These are phyloP conservation scores for Verticillium longisporum DNA, from an alignment of 2,329 filamentous ascomycete genomes.

Conservation along the genomic window DNA sequence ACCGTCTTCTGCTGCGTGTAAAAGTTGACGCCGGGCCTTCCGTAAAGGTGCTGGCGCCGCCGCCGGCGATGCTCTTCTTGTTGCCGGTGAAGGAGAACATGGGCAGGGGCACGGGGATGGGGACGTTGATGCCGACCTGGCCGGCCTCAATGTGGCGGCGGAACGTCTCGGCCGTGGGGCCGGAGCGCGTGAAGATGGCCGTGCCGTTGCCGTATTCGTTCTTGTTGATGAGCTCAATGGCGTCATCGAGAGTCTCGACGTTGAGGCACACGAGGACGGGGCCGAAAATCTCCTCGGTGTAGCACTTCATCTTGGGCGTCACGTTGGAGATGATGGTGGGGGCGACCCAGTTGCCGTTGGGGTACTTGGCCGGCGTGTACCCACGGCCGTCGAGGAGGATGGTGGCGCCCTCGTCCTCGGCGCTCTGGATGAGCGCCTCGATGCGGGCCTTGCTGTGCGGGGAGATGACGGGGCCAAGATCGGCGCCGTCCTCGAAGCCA, in stretches of 20 bases:
- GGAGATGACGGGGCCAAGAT: slow-evolving; percentile 76
- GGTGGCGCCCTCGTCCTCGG: slow-evolving; percentile 73
- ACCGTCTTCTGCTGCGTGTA: slow-evolving; percentile 98
- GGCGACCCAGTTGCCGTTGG: slow-evolving; percentile 78
- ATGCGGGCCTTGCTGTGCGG: slow-evolving; percentile 74
- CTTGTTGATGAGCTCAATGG: slow-evolving; percentile 72
- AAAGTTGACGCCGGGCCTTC: slow-evolving; percentile 84
- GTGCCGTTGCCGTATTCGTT: slow-evolving; percentile 86
- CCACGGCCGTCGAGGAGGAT: slow-evolving; percentile 77
- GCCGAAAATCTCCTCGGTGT: slow-evolving; percentile 79
- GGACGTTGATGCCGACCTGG: slow-evolving; percentile 81
- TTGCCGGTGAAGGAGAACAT: slow-evolving; percentile 70
- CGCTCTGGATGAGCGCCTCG: slow-evolving; percentile 66
- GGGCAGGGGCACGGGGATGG: slow-evolving; percentile 65
- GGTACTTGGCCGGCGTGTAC: slow-evolving; percentile 69
- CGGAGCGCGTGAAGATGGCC: slow-evolving; percentile 76
- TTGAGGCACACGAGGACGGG: slow-evolving; percentile 78
- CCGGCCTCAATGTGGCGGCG: slow-evolving; percentile 76
- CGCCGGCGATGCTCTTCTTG: slow-evolving; percentile 89
- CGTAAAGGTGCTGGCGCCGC: slow-evolving; percentile 84
- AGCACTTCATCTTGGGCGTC: slow-evolving; percentile 75
- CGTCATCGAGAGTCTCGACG: slow-evolving; percentile 70
- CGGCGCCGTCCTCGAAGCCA: slow-evolving; percentile 73
- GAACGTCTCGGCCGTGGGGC: slow-evolving; percentile 71
- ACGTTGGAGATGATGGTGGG: slow-evolving; percentile 81